Evolutionary conservation across 2,329 filamentous ascomycete species (phyloP).

Genomic region (Pyricularia grisea): DNA sequence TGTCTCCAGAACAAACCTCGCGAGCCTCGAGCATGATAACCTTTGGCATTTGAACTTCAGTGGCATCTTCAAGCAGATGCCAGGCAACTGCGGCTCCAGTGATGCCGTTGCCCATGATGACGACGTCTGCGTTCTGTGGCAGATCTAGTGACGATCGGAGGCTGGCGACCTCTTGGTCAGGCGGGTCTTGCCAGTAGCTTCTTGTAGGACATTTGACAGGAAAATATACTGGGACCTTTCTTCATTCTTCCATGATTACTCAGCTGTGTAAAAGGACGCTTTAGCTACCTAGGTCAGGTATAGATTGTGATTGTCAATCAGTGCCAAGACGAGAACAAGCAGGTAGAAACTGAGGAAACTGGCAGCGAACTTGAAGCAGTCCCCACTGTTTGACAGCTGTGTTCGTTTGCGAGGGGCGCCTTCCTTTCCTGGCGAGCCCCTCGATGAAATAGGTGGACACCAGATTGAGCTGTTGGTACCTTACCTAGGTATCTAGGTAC

Average conservation of each 20-base stretch:
- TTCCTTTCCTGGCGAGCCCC: background rate
- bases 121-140: slow-evolving; percentile 43
- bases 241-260: slow-evolving; percentile 25
- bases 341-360: background rate
- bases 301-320: background rate
- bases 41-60: slow-evolving; percentile 12
- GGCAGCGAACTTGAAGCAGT: background rate
- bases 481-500: too few relatives aligned
- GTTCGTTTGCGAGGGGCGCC: background rate
- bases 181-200: slow-evolving; percentile 54
- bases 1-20: slow-evolving; percentile 57
- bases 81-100: slow-evolving; percentile 51
- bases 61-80: slow-evolving; percentile 28
- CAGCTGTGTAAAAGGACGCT: too few relatives aligned
- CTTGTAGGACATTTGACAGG: slow-evolving; percentile 41
- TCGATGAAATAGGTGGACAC: background rate
- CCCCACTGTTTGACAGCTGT: background rate
- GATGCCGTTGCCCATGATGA: slow-evolving; percentile 57
- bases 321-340: background rate
- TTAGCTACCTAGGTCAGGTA: too few relatives aligned
- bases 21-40: slow-evolving; percentile 57
- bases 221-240: slow-evolving; percentile 28
- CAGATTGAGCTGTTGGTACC: background rate
- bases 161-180: slow-evolving; percentile 37
- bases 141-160: slow-evolving; percentile 38